phyloP scores from a whole-genome alignment of 352 stramenopile genomes.

The Phytophthora parvispora region DNA sequence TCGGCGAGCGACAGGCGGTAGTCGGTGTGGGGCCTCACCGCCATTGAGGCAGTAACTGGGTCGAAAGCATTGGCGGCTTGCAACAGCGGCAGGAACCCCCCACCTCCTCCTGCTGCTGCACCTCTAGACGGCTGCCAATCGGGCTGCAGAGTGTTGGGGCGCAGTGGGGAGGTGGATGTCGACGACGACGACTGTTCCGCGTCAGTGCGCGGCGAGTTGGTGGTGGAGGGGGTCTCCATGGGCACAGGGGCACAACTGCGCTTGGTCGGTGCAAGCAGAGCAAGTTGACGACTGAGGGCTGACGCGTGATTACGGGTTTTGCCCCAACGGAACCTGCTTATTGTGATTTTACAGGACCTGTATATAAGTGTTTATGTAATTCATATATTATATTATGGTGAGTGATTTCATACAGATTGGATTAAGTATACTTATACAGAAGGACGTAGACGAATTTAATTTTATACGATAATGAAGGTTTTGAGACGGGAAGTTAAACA shows the following conservation, averaged over 20 bases:
- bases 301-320: slow-evolving; percentile 7
- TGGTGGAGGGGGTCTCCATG: background rate
- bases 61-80: slow-evolving; percentile 18
- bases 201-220: slow-evolving; percentile 10
- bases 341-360: background rate
- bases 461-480: background rate
- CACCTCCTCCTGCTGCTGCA: background rate
- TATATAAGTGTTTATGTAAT: background rate
- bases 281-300: slow-evolving; percentile 10
- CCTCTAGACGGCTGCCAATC: background rate
- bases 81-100: slow-evolving; percentile 21
- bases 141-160: background rate
- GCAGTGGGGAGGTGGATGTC: background rate
- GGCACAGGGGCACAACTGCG: too few relatives aligned
- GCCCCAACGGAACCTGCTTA: background rate
- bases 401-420: background rate
- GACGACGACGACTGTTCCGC: slow-evolving; percentile 8
- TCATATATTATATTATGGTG: too few relatives aligned
- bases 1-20: background rate
- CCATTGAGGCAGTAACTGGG: slow-evolving; percentile 8
- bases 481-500: slow-evolving; percentile 12
- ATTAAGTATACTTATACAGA: background rate
- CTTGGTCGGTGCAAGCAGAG: too few relatives aligned
- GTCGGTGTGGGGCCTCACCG: background rate
- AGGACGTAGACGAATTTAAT: background rate